phyloP scores from a whole-genome alignment of 495 filamentous ascomycete species.

The Neurospora pannonica region DNA sequence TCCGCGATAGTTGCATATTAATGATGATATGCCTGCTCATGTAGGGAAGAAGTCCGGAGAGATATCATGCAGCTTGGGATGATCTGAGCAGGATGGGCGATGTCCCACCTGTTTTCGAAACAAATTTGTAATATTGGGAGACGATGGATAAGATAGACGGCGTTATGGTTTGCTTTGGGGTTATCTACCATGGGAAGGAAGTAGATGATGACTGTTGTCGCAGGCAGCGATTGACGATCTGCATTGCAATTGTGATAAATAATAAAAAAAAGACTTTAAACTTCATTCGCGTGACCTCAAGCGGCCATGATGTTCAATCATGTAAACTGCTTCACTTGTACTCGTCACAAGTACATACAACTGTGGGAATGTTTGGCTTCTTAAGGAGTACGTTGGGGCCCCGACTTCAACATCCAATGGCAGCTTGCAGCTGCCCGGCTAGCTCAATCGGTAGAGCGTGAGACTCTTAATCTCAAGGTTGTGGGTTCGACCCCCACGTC shows the following conservation, averaged over 20 bases:
- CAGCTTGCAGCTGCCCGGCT: slow-evolving; percentile 31
- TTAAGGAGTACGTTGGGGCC: background rate
- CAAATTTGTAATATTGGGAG: background rate
- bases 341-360: too few species aligned
- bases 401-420: background rate
- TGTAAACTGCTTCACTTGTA: background rate
- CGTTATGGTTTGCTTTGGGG: background rate
- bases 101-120: too few species aligned
- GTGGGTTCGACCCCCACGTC: background rate
- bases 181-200: background rate
- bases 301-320: background rate
- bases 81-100: background rate
- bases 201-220: too few species aligned
- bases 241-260: too few species aligned
- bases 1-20: background rate
- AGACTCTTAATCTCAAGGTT: slow-evolving; percentile 51
- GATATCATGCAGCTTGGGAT: background rate
- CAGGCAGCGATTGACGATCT: too few species aligned
- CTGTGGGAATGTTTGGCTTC: too few species aligned
- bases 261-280: too few species aligned
- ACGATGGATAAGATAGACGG: background rate
- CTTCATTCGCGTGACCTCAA: too few species aligned
- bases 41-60: background rate
- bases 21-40: background rate
- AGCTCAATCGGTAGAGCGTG: slow-evolving; percentile 81